phyloP scores from a whole-genome alignment of 192 early-diverging fungal genomes.

The Dissophora ornata region DNA sequence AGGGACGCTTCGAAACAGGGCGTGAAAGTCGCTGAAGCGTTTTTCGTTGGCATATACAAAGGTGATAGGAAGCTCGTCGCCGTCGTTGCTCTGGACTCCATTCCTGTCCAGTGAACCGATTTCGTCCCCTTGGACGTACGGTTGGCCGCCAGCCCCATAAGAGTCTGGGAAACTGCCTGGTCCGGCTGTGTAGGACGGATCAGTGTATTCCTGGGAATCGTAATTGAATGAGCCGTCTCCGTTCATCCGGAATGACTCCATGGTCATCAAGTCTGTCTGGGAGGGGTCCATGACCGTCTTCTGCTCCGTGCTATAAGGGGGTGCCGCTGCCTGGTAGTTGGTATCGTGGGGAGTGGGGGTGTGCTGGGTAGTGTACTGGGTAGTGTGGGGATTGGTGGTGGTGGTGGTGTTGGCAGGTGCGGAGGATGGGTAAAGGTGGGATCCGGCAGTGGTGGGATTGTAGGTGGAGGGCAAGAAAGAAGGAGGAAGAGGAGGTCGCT shows the following conservation, averaged over 20 bases:
- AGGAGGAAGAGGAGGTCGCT: neutral
- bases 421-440: neutral
- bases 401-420: neutral
- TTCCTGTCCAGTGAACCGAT: constrained; percentile 4
- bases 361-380: neutral
- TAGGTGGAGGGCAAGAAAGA: constrained; percentile 1
- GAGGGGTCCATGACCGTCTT: constrained; percentile 9
- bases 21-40: constrained; percentile 60
- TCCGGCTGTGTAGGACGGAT: neutral
- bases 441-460: neutral
- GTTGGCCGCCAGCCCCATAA: neutral
- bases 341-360: neutral
- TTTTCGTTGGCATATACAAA: constrained; percentile 54
- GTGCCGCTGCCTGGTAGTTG: neutral
- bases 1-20: constrained; percentile 64
- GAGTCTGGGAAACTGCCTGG: constrained; percentile 31
- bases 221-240: neutral
- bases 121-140: neutral
- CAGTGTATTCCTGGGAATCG: constrained; percentile 5
- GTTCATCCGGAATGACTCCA: constrained; percentile 42
- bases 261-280: constrained; percentile 36
- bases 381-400: neutral
- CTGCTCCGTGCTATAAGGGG: neutral
- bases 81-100: constrained; percentile 9
- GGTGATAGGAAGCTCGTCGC: constrained; percentile 21